Percentiles rank a stretch among this genome's conserved stretches.
Evolutionary conservation across 208 protist species (phyloP).

Genomic region (Wallacemonas sp.): DNA sequence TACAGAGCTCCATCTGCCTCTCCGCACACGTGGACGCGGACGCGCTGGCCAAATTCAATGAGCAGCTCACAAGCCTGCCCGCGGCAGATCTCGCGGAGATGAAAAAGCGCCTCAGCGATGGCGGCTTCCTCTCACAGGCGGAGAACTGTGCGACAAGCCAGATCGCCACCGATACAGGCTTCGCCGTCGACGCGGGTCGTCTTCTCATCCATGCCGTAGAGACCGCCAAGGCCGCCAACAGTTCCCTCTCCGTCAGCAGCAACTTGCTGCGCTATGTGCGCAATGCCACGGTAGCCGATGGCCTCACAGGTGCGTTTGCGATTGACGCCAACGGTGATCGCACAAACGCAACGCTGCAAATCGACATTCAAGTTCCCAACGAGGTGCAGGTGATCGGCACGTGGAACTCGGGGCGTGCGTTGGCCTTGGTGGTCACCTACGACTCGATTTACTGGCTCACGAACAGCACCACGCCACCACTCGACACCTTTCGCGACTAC

Average conservation of each 20-base stretch:
- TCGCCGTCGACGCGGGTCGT: conserved; percentile 77
- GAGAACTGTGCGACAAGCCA: conserved; percentile 38
- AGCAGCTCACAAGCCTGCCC: conserved; percentile 24
- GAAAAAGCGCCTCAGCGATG: conserved; percentile 49
- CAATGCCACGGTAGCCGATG: conserved; percentile 45
- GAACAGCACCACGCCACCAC: conserved; percentile 49
- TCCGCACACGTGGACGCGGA: conserved; percentile 42
- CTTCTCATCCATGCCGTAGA: conserved; percentile 62
- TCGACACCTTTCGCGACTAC: conserved; percentile 82
- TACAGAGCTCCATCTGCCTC: conserved; percentile 83
- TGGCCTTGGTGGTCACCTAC: conserved; percentile 30
- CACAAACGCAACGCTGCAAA: conserved; percentile 46
- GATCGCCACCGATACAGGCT: conserved; percentile 44
- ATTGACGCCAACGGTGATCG: conserved; percentile 75
- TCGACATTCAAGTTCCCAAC: conserved; percentile 69
- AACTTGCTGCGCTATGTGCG: conserved; percentile 54
- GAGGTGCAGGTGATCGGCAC: conserved; percentile 48
- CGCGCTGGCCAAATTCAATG: conserved; percentile 44
- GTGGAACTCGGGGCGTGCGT: conserved; percentile 47
- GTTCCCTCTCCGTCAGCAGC: conserved; percentile 47
- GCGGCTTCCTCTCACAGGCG: conserved; percentile 59
- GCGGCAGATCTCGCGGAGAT: conserved; percentile 27
- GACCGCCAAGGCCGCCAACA: conserved; percentile 37
- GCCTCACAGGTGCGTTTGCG: conserved; percentile 59
- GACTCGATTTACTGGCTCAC: conserved; percentile 66